phyloP scores from a whole-genome alignment of 177 flowering plant species.

The Telopea speciosissima region DNA sequence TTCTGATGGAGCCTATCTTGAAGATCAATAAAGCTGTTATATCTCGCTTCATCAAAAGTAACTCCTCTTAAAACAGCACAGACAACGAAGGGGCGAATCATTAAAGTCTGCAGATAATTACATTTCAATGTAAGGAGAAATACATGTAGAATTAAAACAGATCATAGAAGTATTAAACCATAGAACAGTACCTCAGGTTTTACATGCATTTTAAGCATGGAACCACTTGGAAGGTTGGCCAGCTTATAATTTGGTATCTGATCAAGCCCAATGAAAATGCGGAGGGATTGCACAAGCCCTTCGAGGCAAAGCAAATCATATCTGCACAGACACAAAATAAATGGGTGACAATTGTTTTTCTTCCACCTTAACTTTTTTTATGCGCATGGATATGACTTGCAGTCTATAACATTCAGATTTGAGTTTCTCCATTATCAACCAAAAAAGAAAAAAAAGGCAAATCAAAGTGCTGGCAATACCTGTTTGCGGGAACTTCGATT shows the following conservation, averaged over 20 bases:
- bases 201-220: constrained; percentile 78
- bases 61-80: constrained; percentile 93
- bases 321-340: constrained; percentile 28
- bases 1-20: constrained; percentile 98
- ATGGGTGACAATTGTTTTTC: background rate
- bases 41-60: constrained; percentile 72
- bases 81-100: constrained; percentile 77
- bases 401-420: background rate
- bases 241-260: constrained; percentile 55
- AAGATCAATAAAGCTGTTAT: constrained; percentile 95
- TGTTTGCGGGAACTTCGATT: constrained; percentile 91
- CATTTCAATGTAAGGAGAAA: background rate
- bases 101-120: constrained; percentile 47
- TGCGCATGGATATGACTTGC: background rate
- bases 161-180: background rate
- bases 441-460: background rate
- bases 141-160: background rate
- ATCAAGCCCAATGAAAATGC: constrained; percentile 57
- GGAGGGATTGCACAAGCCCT: constrained; percentile 81
- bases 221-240: constrained; percentile 33
- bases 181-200: constrained; percentile 57
- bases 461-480: constrained; percentile 28
- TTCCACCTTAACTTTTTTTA: background rate
- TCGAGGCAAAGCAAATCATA: constrained; percentile 97
- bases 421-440: background rate